These are phyloP conservation scores for Scedosporium apiospermum DNA, from an alignment of 2,329 filamentous ascomycete genomes.

Conservation along the genomic window DNA sequence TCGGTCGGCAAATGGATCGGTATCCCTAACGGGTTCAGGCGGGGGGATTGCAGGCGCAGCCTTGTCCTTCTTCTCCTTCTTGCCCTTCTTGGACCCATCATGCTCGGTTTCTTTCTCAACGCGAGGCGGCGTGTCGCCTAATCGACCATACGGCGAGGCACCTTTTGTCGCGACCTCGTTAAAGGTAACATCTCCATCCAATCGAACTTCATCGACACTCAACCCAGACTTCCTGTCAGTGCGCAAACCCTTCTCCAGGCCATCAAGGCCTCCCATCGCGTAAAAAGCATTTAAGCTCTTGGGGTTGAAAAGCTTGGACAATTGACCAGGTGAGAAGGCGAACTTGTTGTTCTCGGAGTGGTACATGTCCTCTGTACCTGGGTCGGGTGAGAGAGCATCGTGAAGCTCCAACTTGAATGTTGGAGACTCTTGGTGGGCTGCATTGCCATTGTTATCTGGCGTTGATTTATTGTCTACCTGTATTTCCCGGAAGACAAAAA, in stretches of 20 bases:
- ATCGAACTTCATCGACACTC: slow-evolving; percentile 55
- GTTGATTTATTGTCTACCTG: not conserved
- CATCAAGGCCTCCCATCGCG: slow-evolving; percentile 62
- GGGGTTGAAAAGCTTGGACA: slow-evolving; percentile 70
- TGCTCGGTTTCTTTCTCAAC: not conserved
- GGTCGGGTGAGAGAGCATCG: slow-evolving; percentile 40
- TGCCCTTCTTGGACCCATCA: not conserved
- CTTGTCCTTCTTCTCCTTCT: slow-evolving; percentile 5
- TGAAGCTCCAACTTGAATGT: slow-evolving; percentile 13
- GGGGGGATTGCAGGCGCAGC: slow-evolving; percentile 9
- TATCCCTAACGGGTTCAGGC: slow-evolving; percentile 5
- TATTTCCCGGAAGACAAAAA: not conserved
- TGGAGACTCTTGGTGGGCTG: not conserved
- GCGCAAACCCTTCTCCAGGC: slow-evolving; percentile 64
- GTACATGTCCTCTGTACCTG: slow-evolving; percentile 64
- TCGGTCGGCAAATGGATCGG: slow-evolving; percentile 36
- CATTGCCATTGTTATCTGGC: slow-evolving; percentile 1
- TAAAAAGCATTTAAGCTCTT: slow-evolving; percentile 69
- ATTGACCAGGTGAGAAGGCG: slow-evolving; percentile 62
- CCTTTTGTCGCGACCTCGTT: slow-evolving; percentile 39
- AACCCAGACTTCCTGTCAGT: slow-evolving; percentile 57
- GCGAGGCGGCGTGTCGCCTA: not conserved
- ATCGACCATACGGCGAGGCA: slow-evolving; percentile 3
- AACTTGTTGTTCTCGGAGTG: slow-evolving; percentile 58
- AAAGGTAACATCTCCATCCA: slow-evolving; percentile 59